Evolutionary conservation across 2,329 filamentous ascomycete species (phyloP).

Genomic region (Alternaria gansuensis): DNA sequence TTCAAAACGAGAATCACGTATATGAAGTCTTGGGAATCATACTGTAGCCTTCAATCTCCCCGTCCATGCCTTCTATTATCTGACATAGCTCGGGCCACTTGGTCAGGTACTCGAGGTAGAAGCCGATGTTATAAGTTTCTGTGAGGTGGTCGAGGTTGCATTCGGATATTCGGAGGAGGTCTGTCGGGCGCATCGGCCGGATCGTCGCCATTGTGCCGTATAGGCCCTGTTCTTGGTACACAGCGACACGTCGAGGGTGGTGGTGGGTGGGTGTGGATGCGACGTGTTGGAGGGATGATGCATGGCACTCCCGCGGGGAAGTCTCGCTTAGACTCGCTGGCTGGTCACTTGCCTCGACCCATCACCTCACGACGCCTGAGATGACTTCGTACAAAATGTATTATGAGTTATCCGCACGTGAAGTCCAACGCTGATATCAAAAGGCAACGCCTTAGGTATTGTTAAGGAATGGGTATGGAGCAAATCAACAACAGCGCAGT

Average conservation of each 20-base stretch:
- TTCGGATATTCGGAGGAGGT: slow-evolving; percentile 88
- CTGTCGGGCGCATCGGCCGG: slow-evolving; percentile 72
- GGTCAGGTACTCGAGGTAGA: slow-evolving; percentile 95
- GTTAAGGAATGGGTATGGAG: slow-evolving; percentile 28
- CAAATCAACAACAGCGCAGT: slow-evolving; percentile 24
- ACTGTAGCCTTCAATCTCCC: slow-evolving; percentile 97
- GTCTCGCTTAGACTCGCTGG: slow-evolving; percentile 28
- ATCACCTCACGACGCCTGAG: background rate
- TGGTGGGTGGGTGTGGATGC: slow-evolving; percentile 3
- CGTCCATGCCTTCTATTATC: slow-evolving; percentile 83
- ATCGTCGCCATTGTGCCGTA: slow-evolving; percentile 75
- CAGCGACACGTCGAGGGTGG: background rate
- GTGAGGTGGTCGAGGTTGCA: slow-evolving; percentile 96
- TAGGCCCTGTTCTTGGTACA: background rate
- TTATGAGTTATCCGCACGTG: background rate
- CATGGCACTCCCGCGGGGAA: slow-evolving; percentile 29
- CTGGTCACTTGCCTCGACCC: background rate
- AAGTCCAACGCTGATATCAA: background rate
- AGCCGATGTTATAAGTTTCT: slow-evolving; percentile 95
- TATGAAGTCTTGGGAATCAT: slow-evolving; percentile 28
- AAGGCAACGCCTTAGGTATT: slow-evolving; percentile 6
- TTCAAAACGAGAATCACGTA: background rate
- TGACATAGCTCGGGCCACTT: slow-evolving; percentile 96
- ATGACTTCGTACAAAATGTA: background rate
- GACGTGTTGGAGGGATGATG: slow-evolving; percentile 7